A percentile compares a stretch with the other conserved stretches of the same genome.
These are phyloP conservation scores for Tetrapisispora fleetii DNA, from an alignment of 805 yeast genomes.

Conservation along the genomic window DNA sequence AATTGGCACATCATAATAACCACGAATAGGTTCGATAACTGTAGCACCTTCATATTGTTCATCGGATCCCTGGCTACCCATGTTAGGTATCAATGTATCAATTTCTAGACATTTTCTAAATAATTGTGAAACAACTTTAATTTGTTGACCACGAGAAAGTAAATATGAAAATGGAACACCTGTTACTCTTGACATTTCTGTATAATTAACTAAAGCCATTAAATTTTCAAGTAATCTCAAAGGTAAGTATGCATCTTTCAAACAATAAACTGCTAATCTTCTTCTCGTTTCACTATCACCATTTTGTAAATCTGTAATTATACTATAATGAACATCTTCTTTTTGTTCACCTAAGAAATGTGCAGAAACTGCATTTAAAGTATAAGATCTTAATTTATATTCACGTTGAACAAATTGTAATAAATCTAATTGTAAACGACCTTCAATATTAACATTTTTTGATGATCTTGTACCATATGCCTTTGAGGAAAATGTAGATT, in stretches of 20 bases:
- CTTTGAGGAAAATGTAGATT: constrained; percentile 78
- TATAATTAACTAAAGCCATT: constrained; percentile 93
- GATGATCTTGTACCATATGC: constrained; percentile 96
- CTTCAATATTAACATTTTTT: constrained; percentile 85
- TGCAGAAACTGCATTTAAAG: constrained; percentile 90
- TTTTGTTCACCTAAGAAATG: constrained; percentile 91
- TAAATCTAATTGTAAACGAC: constrained; percentile 89
- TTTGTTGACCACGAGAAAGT: constrained; percentile 90
- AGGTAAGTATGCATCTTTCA: constrained; percentile 93
- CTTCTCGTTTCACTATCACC: constrained; percentile 89
- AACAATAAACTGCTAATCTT: constrained; percentile 91
- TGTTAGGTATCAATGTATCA: constrained; percentile 82
- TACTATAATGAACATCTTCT: constrained; percentile 96
- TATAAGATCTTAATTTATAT: constrained; percentile 86
- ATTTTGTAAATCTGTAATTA: constrained; percentile 87
- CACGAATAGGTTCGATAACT: constrained; percentile 92
- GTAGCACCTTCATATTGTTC: constrained; percentile 98
- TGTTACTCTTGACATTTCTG: constrained; percentile 99
- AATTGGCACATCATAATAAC: constrained; percentile 93
- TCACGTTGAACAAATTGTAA: constrained; percentile 91
- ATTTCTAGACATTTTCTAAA: constrained; percentile 85
- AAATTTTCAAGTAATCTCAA: constrained; percentile 78
- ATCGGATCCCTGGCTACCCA: constrained; percentile 72
- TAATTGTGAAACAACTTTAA: constrained; percentile 90
- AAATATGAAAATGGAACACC: constrained; percentile 95